Conservation (phyloP, 2,329 filamentous ascomycete species). For the Fusarium drepaniforme region DNA sequence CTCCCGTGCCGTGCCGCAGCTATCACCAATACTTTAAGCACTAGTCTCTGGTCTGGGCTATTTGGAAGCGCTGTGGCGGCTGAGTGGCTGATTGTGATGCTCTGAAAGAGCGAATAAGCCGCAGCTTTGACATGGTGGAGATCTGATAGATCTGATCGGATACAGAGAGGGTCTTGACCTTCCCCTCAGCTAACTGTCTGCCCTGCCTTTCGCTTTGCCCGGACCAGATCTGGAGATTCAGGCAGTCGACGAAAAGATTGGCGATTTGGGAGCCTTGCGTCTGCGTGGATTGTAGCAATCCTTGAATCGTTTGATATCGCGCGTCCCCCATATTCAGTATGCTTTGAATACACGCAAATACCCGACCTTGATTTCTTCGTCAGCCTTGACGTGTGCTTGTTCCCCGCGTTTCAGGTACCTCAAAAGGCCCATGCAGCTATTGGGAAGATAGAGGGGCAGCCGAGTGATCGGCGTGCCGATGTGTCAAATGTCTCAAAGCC, state of each 20-base stretch:
- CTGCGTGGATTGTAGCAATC: not conserved
- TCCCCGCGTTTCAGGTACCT: too few relatives aligned
- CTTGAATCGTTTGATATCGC: not conserved
- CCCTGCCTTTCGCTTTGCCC: not conserved
- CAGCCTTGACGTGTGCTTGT: not conserved
- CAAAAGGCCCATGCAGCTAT: not conserved
- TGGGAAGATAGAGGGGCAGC: not conserved
- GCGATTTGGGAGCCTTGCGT: not conserved
- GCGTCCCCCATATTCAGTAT: not conserved
- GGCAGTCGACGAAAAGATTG: not conserved
- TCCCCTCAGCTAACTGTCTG: not conserved
- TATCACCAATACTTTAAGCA: not conserved
- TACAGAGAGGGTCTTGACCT: not conserved
- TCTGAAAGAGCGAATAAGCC: not conserved
- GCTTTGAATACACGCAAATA: not conserved
- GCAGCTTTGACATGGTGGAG: not conserved
- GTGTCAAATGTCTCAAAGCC: not conserved
- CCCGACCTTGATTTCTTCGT: not conserved
- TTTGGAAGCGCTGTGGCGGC: not conserved
- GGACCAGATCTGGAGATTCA: not conserved
- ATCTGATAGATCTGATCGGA: not conserved
- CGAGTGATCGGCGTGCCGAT: not conserved
- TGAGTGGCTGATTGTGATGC: not conserved
- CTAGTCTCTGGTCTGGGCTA: not conserved
- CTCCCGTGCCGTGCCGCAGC: not conserved